These are phyloP conservation scores for Ogataea haglerorum DNA, from an alignment of 805 yeast genomes.

Conservation along the genomic window DNA sequence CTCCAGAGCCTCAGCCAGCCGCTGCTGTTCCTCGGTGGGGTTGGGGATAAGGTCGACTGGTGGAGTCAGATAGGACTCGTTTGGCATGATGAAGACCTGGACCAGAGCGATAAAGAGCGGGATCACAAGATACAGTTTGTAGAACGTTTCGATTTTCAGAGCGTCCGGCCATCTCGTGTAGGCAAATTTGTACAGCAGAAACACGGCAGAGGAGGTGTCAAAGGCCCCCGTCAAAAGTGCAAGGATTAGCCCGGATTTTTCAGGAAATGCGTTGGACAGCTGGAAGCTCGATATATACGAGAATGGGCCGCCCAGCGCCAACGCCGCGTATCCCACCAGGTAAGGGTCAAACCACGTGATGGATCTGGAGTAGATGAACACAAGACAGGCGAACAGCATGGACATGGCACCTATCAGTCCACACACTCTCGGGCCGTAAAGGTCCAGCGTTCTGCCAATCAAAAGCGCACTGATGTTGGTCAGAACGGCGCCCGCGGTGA, in stretches of 20 bases:
- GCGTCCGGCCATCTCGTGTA: conserved; percentile 33
- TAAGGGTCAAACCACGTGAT: conserved; percentile 45
- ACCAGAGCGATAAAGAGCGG: conserved; percentile 47
- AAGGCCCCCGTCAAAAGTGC: conserved; percentile 58
- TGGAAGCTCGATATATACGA: conserved; percentile 55
- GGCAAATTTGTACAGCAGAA: conserved; percentile 43
- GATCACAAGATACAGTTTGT: conserved; percentile 44
- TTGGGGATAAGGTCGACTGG: conserved; percentile 34
- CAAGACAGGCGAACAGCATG: conserved; percentile 42
- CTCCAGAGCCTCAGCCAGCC: conserved; percentile 27
- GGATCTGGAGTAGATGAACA: conserved; percentile 40
- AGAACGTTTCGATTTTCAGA: conserved; percentile 43
- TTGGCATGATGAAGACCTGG: conserved; percentile 47
- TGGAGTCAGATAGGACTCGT: conserved; percentile 46
- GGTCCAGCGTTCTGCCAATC: conserved; percentile 48
- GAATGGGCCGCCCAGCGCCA: conserved; percentile 61
- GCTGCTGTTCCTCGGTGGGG: conserved; percentile 27
- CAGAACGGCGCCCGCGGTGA: conserved; percentile 54
- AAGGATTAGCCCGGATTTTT: conserved; percentile 47
- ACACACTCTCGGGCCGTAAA: conserved; percentile 50
- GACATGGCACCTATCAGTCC: conserved; percentile 50
- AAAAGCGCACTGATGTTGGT: conserved; percentile 52
- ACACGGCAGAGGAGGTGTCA: conserved; percentile 56
- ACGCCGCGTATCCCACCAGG: conserved; percentile 45
- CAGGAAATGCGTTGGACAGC: conserved; percentile 54